phyloP scores from a whole-genome alignment of 441 rosid species.

The Adansonia madagascariensis region DNA sequence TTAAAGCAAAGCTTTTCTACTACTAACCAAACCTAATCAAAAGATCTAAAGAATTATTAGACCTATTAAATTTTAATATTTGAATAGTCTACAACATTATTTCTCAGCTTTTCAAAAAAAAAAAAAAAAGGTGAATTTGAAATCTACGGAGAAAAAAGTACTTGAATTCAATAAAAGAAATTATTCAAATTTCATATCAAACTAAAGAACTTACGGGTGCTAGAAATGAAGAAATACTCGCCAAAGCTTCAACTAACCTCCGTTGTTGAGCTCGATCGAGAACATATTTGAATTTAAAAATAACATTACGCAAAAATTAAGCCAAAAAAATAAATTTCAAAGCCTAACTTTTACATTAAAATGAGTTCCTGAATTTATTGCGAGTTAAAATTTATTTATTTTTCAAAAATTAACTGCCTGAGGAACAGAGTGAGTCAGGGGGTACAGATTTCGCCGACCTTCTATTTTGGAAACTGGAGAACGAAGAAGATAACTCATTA shows the following conservation, averaged over 20 bases:
- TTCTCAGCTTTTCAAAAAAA: not conserved
- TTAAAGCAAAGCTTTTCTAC: not conserved
- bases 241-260: conserved; percentile 33
- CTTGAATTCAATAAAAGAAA: conserved; percentile 9
- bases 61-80: not conserved
- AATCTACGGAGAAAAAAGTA: not conserved
- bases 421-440: conserved; percentile 19
- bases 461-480: conserved; percentile 11
- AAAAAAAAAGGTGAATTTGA: not conserved
- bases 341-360: conserved; percentile 6
- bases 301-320: not conserved
- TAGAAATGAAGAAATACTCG: conserved; percentile 29
- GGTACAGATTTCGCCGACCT: conserved; percentile 11
- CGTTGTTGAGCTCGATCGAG: conserved; percentile 35
- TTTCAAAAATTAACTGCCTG: conserved; percentile 22
- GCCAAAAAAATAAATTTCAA: not conserved
- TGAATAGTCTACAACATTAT: not conserved
- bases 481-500: conserved; percentile 12
- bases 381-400: no score
- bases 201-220: conserved; percentile 26
- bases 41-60: conserved; percentile 7
- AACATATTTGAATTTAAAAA: not conserved
- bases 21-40: not conserved
- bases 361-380: not conserved
- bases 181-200: not conserved